Percentiles rank a stretch among this genome's conserved stretches.
Conservation (phyloP, 2,329 filamentous ascomycete genomes). For the Pseudogymnoascus sp. region DNA sequence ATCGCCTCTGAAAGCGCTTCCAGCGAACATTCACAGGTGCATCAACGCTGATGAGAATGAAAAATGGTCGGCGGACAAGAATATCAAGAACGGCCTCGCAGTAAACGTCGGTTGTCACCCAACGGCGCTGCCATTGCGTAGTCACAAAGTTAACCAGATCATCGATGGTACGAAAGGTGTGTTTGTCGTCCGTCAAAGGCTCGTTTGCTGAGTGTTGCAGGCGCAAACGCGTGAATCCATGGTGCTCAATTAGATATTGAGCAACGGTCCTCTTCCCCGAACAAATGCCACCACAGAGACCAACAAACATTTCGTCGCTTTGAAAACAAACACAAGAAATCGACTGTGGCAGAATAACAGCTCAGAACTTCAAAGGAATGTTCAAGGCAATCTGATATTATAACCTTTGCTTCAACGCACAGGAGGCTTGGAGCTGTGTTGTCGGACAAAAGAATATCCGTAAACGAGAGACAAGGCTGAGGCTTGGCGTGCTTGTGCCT, state of each 20-base stretch:
- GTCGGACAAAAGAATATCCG: background rate
- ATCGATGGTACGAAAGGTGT: slow-evolving; percentile 55
- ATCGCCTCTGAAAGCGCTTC: slow-evolving; percentile 63
- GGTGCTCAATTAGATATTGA: slow-evolving; percentile 75
- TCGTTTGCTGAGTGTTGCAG: slow-evolving; percentile 35
- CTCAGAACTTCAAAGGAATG: background rate
- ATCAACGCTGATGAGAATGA: slow-evolving; percentile 86
- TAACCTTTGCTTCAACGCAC: background rate
- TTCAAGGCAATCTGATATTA: background rate
- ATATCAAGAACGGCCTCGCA: slow-evolving; percentile 67
- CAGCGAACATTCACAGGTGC: slow-evolving; percentile 80
- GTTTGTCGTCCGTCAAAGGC: slow-evolving; percentile 10
- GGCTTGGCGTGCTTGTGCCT: slow-evolving; percentile 8
- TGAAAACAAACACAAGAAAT: background rate
- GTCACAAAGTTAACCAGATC: slow-evolving; percentile 80
- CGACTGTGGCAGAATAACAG: background rate
- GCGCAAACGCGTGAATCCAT: slow-evolving; percentile 71
- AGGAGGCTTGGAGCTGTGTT: background rate
- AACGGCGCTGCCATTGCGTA: slow-evolving; percentile 72
- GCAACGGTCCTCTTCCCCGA: slow-evolving; percentile 88
- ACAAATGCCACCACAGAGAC: slow-evolving; percentile 80
- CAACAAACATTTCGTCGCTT: slow-evolving; percentile 60
- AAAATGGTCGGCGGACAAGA: slow-evolving; percentile 77
- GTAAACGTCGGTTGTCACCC: slow-evolving; percentile 79
- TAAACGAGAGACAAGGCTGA: slow-evolving; percentile 1